Evolutionary conservation across 768 basidiomycete genomes (phyloP), one percentile per base, ranked within the genome.

Genomic region (Sarcodon aspratus): DNA sequence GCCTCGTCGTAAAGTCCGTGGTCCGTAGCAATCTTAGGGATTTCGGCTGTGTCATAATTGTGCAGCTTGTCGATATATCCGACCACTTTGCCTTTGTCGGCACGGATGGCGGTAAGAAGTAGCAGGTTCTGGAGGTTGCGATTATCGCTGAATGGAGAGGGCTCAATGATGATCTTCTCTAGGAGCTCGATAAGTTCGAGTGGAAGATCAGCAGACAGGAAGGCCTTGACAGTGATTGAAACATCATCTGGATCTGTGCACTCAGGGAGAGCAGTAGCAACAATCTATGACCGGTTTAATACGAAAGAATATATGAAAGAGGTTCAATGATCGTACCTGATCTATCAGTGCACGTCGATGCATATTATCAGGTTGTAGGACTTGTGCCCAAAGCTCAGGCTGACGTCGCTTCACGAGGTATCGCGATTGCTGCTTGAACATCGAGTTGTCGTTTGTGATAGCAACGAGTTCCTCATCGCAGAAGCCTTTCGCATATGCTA

Each of bases 391-490:
- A 32, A 99, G 79, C 52, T 98, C 96, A 12, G 87, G 80, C 53
- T 90, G 82, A 53, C 96, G 89, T 57, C 96, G 84, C 68, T 94
- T 96, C 61, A 97, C 89, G 50, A 99, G 80, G 68, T 99, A 99
- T 31, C 96, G 85, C 47, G 96, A 90, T 66, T 98, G 96, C 60
- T 99, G 95, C 69, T 98, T 99, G 78, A 94, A 99, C 96, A 99
- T 99, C 10, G 93, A 84, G 71, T 99, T 99, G 55, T 95, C 94
- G 62, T 98, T 98, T 44, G 96, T 98, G 64, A 99, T 95, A 17
- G 80, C 65, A 60, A 99, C 94, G 51, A 99, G 78, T 66, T 99
- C 96, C 6, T 98, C 92, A 55, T 99, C 96, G 62, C 96, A 99
- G 66, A 97, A 86, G 50, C 96, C 96, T 64, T 98, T 98, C 35